Percentiles rank a stretch among this genome's conserved stretches.
Conservation (phyloP, 768 basidiomycete species). For the Botryobasidium botryosum region DNA sequence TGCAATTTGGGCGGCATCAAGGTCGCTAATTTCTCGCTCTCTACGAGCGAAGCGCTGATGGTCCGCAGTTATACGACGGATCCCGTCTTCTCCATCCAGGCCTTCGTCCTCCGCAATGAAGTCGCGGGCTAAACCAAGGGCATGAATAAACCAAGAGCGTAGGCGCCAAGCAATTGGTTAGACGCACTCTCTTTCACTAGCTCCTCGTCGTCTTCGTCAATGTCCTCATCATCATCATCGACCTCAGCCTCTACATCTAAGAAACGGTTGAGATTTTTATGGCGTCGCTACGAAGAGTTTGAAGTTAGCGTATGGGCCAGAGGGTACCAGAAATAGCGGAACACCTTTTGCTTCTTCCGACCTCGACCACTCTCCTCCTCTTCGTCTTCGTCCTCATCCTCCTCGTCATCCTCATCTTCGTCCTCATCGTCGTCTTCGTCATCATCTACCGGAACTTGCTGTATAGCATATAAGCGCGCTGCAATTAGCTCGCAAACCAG, state of each 20-base stretch:
- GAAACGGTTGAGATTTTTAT: conserved; percentile 53
- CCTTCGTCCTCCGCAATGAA: conserved; percentile 43
- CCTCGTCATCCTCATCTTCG: conserved; percentile 23
- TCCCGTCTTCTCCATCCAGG: conserved; percentile 16
- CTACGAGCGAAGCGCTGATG: conserved; percentile 53
- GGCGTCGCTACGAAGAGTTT: conserved; percentile 28
- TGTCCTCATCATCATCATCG: conserved; percentile 92
- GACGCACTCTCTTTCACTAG: conserved; percentile 10
- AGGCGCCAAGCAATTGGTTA: conserved; percentile 14
- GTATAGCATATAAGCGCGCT: neutral
- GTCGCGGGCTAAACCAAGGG: conserved; percentile 9
- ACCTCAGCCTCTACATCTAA: conserved; percentile 93
- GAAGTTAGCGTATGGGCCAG: neutral
- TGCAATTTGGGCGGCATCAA: conserved; percentile 73
- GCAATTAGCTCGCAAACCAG: neutral
- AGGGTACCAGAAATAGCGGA: conserved; percentile 7
- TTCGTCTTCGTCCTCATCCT: conserved; percentile 29
- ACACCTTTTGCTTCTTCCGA: neutral
- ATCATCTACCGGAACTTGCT: conserved; percentile 16
- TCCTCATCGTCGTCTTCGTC: conserved; percentile 19
- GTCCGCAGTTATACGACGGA: conserved; percentile 29
- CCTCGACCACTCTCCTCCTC: conserved; percentile 41
- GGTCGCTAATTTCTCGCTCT: conserved; percentile 55
- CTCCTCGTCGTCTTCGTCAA: conserved; percentile 62
- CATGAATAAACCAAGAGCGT: conserved; percentile 5